Evolutionary conservation across 2,329 filamentous ascomycete species (phyloP).

Genomic region (Fusarium sp.): DNA sequence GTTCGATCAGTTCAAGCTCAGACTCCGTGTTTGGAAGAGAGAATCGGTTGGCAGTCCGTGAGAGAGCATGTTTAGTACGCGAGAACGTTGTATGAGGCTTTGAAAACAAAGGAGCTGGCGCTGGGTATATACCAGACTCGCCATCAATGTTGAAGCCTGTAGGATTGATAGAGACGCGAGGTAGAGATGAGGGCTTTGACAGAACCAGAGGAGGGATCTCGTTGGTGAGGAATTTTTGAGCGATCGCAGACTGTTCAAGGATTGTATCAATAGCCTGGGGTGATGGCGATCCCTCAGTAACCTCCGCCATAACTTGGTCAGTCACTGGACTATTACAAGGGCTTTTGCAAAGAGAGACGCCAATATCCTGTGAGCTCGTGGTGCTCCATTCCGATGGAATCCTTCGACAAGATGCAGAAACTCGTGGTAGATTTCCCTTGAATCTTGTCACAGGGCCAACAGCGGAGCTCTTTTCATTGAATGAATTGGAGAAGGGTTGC

Average conservation of each 20-base stretch:
- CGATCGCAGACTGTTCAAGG: conserved; percentile 9
- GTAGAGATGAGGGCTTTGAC: conserved; percentile 14
- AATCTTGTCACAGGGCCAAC: conserved; percentile 10
- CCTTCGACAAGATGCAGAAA: conserved; percentile 35
- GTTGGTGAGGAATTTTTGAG: conserved; percentile 14
- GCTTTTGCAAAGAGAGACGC: not conserved
- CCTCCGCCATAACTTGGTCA: not conserved
- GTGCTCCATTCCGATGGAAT: conserved; percentile 35
- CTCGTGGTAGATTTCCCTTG: conserved; percentile 25
- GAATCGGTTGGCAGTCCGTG: conserved; percentile 4
- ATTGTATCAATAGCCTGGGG: conserved; percentile 16
- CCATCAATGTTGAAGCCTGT: conserved; percentile 39
- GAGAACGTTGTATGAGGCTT: conserved; percentile 9
- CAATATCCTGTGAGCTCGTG: conserved; percentile 11
- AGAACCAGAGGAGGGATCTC: conserved; percentile 22
- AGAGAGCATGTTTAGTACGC: not conserved
- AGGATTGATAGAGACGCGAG: not conserved
- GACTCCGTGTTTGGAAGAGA: conserved; percentile 10
- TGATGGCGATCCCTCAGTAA: not conserved
- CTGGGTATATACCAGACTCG: conserved; percentile 18
- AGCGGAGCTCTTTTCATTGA: not conserved
- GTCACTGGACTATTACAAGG: not conserved
- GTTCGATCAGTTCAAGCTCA: not conserved
- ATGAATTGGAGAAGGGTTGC: not conserved
- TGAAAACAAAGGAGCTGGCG: conserved; percentile 11